Evolutionary conservation across 768 basidiomycete genomes (phyloP), one percentile per base, ranked within the genome.

Genomic region (Naganishia onofrii): DNA sequence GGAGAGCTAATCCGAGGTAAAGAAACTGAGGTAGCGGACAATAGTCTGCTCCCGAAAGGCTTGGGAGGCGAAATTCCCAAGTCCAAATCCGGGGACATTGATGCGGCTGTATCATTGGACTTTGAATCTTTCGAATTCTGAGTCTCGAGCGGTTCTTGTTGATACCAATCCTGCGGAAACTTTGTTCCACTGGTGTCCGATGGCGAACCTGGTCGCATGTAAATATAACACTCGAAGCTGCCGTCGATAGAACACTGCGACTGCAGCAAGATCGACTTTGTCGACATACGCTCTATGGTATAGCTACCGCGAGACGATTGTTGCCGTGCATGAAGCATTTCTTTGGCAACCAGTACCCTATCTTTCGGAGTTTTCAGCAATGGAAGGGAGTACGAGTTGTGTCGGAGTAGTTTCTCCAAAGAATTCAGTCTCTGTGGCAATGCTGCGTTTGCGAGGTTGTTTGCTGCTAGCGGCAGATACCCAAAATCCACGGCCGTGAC

Each of bases 401-500:
- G 90, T 42, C 42, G 38, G 74, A 92, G 84, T 74, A 87, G 89
- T 29, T 84, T 78, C 77, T 97, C 93, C 51, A 99, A 68, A 0
- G 87, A 84, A 2, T 90, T 80, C 32, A 97, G 87, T 0, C 87
- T 84, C 69, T 86, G 84, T 4, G 91, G 90, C 23, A 94, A 82
- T 46, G 87, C 84, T 1, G 88, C 86, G 75, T 96, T 97, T 77
- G 92, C 88, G 82, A 90, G 87, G 23, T 89, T 87, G 79, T 93
- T 95, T 70, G 93, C 85, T 0, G 91, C 88, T 21, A 88, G 86
- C 0, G 93, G 93, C 19, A 63, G 23, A 46, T 95, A 86, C 0
- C 92, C 94, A 76, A 89, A 92, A 80, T 97, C 94, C 70, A 93
- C 85, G 0, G 91, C 89, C 3, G 90, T 87, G 48, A 95, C 83